phyloP scores from a whole-genome alignment of 768 basidiomycete species.

The Termitomyces sp. region DNA sequence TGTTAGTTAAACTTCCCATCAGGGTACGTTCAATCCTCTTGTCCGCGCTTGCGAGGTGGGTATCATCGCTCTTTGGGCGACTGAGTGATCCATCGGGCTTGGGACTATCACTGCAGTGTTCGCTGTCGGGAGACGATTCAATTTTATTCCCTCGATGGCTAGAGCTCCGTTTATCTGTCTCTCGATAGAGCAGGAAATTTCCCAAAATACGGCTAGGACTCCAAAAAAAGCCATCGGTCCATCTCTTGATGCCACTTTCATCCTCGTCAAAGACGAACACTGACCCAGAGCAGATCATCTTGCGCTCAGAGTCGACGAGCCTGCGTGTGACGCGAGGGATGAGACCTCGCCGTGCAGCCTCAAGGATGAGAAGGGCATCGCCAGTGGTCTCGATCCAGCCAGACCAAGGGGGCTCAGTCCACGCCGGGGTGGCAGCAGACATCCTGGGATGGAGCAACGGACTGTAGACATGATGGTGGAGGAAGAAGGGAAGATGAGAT shows the following conservation, averaged over 20 bases:
- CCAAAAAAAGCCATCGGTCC: constrained; percentile 98
- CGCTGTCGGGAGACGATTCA: constrained; percentile 35
- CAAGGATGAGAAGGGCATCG: constrained; percentile 95
- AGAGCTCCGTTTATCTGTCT: constrained; percentile 80
- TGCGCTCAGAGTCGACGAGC: constrained; percentile 87
- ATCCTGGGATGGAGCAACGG: constrained; percentile 24
- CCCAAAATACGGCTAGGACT: constrained; percentile 89
- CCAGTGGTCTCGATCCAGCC: constrained; percentile 96
- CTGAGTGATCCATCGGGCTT: constrained; percentile 47
- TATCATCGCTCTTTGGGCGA: constrained; percentile 52
- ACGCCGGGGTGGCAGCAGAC: constrained; percentile 41
- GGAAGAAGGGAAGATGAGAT: constrained; percentile 29
- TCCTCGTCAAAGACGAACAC: constrained; percentile 98
- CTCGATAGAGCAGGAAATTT: constrained; percentile 94
- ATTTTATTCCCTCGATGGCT: constrained; percentile 53
- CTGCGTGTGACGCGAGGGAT: constrained; percentile 91
- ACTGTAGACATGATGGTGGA: constrained; percentile 23
- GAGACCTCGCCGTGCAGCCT: constrained; percentile 85
- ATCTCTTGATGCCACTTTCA: constrained; percentile 95
- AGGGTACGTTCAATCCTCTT: constrained; percentile 76
- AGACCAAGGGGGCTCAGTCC: constrained; percentile 87
- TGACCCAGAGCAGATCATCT: constrained; percentile 89
- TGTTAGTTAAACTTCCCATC: constrained; percentile 89
- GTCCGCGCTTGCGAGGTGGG: constrained; percentile 50
- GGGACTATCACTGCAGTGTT: constrained; percentile 23